phyloP scores from a whole-genome alignment of 768 basidiomycete species.

The Tubosaeta brunneosetosa region DNA sequence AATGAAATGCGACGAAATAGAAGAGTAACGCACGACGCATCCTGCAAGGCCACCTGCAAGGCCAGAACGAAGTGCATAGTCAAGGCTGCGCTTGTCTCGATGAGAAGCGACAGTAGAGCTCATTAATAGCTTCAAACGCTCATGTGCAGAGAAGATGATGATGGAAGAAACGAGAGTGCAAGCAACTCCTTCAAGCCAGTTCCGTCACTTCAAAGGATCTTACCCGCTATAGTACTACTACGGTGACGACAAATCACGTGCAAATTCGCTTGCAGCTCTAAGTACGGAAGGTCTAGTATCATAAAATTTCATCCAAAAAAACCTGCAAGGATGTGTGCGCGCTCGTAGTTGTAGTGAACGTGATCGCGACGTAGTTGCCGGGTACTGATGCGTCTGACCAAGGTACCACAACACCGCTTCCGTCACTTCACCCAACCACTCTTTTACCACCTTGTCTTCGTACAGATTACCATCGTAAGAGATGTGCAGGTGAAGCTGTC shows the following conservation, averaged over 20 bases:
- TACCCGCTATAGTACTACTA: background rate
- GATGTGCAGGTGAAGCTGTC: conserved; percentile 31
- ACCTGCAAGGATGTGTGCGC: too few species aligned
- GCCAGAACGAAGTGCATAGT: conserved; percentile 73
- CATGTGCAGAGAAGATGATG: background rate
- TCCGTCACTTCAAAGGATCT: background rate
- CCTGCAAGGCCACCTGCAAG: conserved; percentile 92
- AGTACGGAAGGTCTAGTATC: too few species aligned
- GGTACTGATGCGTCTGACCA: conserved; percentile 9
- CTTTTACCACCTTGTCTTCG: conserved; percentile 35
- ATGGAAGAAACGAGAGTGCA: conserved; percentile 12
- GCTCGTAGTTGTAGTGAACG: too few species aligned
- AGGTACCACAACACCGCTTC: conserved; percentile 32
- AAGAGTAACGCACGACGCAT: conserved; percentile 65
- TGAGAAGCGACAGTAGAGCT: conserved; percentile 32
- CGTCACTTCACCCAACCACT: conserved; percentile 47
- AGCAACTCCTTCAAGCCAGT: background rate
- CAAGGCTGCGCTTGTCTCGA: conserved; percentile 51
- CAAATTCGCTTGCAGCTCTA: too few species aligned
- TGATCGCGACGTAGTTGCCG: background rate
- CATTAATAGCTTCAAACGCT: conserved; percentile 22
- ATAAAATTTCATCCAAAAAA: too few species aligned
- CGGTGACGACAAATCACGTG: background rate
- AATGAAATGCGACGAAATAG: conserved; percentile 2
- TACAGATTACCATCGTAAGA: conserved; percentile 47